These are phyloP conservation scores for Corinectria fuckeliana DNA, from an alignment of 2,329 filamentous ascomycete species.

Conservation along the genomic window DNA sequence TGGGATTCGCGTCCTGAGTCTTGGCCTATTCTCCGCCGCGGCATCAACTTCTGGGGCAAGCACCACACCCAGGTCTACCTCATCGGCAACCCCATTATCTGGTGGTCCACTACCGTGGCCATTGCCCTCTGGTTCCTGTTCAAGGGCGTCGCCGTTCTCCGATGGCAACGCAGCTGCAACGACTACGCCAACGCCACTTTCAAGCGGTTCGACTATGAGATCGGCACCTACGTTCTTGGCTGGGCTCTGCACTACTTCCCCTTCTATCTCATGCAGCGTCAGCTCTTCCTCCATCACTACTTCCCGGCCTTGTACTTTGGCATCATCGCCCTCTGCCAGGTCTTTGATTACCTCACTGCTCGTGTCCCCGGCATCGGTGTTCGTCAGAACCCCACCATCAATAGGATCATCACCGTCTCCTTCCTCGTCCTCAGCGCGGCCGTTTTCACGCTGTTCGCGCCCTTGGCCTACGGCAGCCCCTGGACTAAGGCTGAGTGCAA, in stretches of 20 bases:
- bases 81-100: slow-evolving; percentile 91
- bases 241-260: slow-evolving; percentile 99
- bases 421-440: slow-evolving; percentile 78
- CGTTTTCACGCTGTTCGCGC: slow-evolving; percentile 85
- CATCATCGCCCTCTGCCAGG: slow-evolving; percentile 85
- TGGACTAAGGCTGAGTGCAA: slow-evolving; percentile 93
- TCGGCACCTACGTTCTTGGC: slow-evolving; percentile 86
- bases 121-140: slow-evolving; percentile 80
- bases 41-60: slow-evolving; percentile 99
- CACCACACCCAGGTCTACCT: slow-evolving; percentile 95
- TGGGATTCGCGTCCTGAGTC: slow-evolving; percentile 96
- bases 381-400: slow-evolving; percentile 71
- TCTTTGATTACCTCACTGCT: slow-evolving; percentile 83
- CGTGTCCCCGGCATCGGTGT: slow-evolving; percentile 74
- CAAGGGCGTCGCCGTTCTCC: slow-evolving; percentile 85
- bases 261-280: slow-evolving; percentile 97
- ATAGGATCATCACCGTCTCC: slow-evolving; percentile 73
- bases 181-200: slow-evolving; percentile 85
- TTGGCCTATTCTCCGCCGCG: slow-evolving; percentile 90
- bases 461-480: slow-evolving; percentile 88
- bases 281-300: slow-evolving; percentile 98
- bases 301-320: slow-evolving; percentile 97
- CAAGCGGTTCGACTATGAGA: slow-evolving; percentile 97
- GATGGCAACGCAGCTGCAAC: slow-evolving; percentile 92
- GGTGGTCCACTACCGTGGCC: slow-evolving; percentile 86